phyloP scores from a whole-genome alignment of 225 moss, liverwort and hornwort genomes.

The Anthoceros angustus region DNA sequence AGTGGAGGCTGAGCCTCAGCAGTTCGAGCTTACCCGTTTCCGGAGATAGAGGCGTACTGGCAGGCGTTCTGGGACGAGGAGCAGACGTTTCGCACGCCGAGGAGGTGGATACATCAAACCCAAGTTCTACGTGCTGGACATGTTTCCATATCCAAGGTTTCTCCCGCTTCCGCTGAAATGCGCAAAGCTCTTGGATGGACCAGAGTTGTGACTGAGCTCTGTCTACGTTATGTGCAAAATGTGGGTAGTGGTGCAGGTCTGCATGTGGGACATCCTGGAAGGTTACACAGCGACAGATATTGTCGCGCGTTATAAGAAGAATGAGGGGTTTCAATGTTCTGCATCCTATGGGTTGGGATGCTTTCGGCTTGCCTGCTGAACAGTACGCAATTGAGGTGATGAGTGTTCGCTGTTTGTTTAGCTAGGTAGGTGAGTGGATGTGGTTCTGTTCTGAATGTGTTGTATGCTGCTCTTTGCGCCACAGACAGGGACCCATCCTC shows the following conservation, averaged over 20 bases:
- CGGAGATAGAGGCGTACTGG: conserved; percentile 75
- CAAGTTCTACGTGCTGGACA: conserved; percentile 78
- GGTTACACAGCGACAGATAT: conserved; percentile 93
- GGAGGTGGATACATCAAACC: conserved; percentile 66
- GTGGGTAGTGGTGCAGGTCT: conserved; percentile 79
- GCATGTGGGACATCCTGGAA: conserved; percentile 91
- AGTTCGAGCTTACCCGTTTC: conserved; percentile 57
- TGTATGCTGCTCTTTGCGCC: conserved; percentile 10
- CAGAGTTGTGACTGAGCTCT: background rate
- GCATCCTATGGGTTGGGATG: conserved; percentile 99
- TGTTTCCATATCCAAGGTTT: conserved; percentile 97
- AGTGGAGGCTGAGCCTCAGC: conserved; percentile 3
- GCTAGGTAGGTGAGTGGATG: background rate
- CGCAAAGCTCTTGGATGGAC: background rate
- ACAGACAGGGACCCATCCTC: conserved; percentile 92
- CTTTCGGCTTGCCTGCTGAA: conserved; percentile 87
- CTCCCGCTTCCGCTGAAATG: background rate
- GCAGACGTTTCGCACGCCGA: conserved; percentile 50
- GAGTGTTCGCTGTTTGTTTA: background rate
- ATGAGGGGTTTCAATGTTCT: conserved; percentile 87
- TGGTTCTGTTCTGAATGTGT: background rate
- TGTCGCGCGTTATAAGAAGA: conserved; percentile 75
- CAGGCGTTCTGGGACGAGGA: conserved; percentile 14
- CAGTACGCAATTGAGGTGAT: conserved; percentile 91
- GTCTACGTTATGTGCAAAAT: background rate